Conservation (phyloP, 2,329 filamentous ascomycete genomes). For the Colletotrichum sp. region DNA sequence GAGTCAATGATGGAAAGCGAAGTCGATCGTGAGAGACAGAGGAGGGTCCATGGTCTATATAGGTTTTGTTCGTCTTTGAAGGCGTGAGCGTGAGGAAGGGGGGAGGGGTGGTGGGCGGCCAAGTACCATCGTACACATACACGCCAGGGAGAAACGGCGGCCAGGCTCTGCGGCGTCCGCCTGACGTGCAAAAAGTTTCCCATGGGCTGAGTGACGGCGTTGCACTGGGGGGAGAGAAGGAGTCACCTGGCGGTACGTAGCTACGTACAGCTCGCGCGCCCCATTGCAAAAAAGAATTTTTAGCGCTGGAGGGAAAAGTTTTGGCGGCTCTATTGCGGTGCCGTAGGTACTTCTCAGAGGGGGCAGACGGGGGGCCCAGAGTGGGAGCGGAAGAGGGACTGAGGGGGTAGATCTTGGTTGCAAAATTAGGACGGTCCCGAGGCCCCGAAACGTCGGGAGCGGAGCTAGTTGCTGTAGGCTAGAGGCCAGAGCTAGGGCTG, state of each 20-base stretch:
- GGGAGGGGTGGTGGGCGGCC: conserved; percentile 6
- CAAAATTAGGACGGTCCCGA: conserved; percentile 13
- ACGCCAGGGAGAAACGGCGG: neutral
- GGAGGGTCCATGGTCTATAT: conserved; percentile 18
- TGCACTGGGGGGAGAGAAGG: conserved; percentile 1
- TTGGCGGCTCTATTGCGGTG: conserved; percentile 1
- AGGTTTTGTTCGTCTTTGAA: neutral
- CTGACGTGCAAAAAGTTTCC: conserved; percentile 18
- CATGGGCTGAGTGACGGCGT: conserved; percentile 14
- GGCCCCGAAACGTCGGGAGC: conserved; percentile 14
- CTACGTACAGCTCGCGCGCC: neutral
- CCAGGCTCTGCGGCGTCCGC: conserved; percentile 10
- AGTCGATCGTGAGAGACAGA: neutral
- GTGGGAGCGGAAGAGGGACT: neutral
- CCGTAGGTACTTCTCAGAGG: neutral
- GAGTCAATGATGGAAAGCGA: neutral
- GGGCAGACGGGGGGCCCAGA: neutral
- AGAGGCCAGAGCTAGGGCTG: neutral
- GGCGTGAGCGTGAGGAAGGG: neutral
- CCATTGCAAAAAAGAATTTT: neutral
- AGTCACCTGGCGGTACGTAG: neutral
- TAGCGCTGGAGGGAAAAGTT: neutral
- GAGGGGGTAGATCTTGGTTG: conserved; percentile 15
- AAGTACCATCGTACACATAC: neutral
- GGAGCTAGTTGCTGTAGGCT: conserved; percentile 7